Evolutionary conservation across 1,139 yeast genomes (phyloP), one percentile per base, ranked within the genome.

Genomic region (Trichomonascaceae sp.): DNA sequence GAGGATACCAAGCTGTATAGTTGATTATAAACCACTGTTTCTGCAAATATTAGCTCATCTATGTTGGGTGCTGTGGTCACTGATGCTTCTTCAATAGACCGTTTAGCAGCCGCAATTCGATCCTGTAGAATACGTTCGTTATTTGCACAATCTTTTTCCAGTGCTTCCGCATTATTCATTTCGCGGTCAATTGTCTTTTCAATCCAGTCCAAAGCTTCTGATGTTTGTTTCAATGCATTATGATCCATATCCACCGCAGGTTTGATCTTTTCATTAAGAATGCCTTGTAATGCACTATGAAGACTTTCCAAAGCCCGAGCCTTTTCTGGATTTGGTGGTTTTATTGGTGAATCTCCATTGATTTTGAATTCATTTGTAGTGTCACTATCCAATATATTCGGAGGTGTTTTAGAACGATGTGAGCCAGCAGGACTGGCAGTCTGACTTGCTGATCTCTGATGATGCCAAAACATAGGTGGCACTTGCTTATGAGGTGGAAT

Each of bases 1-100:
- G 82, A 85, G 47, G 90, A 79, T 0, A 80, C 81, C 1, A 84
- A 71, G 30, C 80, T 81, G 65, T 87, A 86, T n/a, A 89, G 72
- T 63, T 82, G 85, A 56, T 74, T 74, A 58, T 72, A 73, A 0
- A 76, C 80, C 1, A 72, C 72, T 2, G 78, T 76, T 53, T 78
- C 82, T 0, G 79, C 79, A 45, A 73, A 68, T 1, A 79, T 68
- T 3, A 71, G 61, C 12, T 73, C 74, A 53, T 78, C 82, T 2
- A 76, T 62, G 30, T 73, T 63, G 7, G 73, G 70, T n/a, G 64
- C 67, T n/a, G 63, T 61, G 41, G 62, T 59, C 18, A 55, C 52
- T 5, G 64, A 55, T 0, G 77, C 72, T 4, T 66, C 64, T 0
- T 54, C 49, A n/a, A 71, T 68, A 7, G 70, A 70, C 5, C 59